These are phyloP conservation scores for Salix arbutifolia DNA, from an alignment of 345 rosid species.

Conservation along the genomic window DNA sequence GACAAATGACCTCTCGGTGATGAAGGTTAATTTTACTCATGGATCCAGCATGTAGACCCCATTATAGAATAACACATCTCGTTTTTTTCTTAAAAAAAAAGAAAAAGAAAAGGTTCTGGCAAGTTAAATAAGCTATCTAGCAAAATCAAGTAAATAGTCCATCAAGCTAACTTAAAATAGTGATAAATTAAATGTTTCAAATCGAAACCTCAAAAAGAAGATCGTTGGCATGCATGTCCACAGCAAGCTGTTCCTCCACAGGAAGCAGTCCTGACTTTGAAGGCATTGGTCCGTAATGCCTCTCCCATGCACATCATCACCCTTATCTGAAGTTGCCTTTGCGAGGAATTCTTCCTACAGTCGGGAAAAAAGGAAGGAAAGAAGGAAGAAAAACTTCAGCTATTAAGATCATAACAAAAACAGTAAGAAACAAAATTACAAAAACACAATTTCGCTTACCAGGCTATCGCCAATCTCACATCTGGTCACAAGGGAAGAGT, in stretches of 20 bases:
- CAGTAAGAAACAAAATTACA: not conserved
- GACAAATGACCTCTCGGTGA: not conserved
- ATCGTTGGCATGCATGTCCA: conserved; percentile 87
- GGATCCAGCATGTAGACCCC: not conserved
- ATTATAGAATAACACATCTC: not conserved
- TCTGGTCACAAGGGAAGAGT: conserved; percentile 48
- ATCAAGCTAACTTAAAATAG: not conserved
- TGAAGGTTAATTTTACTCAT: not conserved
- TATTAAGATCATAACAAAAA: not conserved
- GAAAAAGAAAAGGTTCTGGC: not conserved
- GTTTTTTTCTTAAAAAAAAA: not conserved
- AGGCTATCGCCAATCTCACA: conserved; percentile 93
- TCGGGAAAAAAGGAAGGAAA: not conserved
- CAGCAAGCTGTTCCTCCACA: conserved; percentile 99
- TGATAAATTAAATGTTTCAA: not conserved
- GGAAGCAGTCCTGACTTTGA: conserved; percentile 94
- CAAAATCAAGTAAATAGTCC: not conserved
- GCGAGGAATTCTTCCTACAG: conserved; percentile 82
- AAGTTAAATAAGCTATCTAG: not conserved
- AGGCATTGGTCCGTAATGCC: conserved; percentile 83
- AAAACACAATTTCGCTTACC: conserved; percentile 38
- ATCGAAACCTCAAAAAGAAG: conserved; percentile 79
- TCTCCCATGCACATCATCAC: conserved; percentile 90
- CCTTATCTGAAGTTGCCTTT: conserved; percentile 81
- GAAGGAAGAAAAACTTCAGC: not conserved